Percentiles rank a stretch among this genome's conserved stretches.
phyloP scores from a whole-genome alignment of 2,329 filamentous ascomycete genomes.

The Trichophyton benhamiae region DNA sequence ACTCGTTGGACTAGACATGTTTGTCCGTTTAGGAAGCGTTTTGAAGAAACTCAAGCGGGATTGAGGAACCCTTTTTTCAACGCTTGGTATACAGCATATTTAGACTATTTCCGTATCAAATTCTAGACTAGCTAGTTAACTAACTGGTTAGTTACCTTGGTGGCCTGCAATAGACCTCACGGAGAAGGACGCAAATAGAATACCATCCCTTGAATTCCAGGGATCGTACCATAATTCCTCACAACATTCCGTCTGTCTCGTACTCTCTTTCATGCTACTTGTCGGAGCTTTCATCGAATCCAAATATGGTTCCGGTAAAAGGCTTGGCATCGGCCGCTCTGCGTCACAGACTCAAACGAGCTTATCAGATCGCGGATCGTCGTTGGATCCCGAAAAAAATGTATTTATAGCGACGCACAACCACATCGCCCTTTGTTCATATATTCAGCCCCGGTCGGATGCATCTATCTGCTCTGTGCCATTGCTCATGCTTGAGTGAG shows the following conservation, averaged over 20 bases:
- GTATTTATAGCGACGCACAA: background rate
- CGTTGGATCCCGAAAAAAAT: background rate
- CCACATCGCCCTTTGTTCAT: background rate
- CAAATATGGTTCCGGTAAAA: background rate
- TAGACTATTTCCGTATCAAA: too few species aligned
- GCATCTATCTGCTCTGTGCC: background rate
- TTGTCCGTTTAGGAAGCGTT: slow-evolving; percentile 20
- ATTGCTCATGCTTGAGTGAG: background rate
- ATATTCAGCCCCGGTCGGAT: background rate
- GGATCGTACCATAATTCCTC: too few species aligned
- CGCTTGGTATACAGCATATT: background rate
- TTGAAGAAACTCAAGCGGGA: slow-evolving; percentile 13
- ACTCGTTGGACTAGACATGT: slow-evolving; percentile 30
- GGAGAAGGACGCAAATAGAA: too few species aligned
- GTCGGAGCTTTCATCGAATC: background rate
- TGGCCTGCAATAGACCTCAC: too few species aligned
- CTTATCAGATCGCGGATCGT: background rate
- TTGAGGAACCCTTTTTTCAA: background rate
- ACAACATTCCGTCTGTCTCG: too few species aligned
- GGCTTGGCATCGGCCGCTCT: background rate
- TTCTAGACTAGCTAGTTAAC: too few species aligned
- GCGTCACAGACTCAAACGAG: background rate
- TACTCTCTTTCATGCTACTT: too few species aligned
- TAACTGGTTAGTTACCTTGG: too few species aligned
- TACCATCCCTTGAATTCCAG: too few species aligned